Evolutionary conservation across 2,329 filamentous ascomycete genomes (phyloP).

Genomic region (Venturia oleaginea): DNA sequence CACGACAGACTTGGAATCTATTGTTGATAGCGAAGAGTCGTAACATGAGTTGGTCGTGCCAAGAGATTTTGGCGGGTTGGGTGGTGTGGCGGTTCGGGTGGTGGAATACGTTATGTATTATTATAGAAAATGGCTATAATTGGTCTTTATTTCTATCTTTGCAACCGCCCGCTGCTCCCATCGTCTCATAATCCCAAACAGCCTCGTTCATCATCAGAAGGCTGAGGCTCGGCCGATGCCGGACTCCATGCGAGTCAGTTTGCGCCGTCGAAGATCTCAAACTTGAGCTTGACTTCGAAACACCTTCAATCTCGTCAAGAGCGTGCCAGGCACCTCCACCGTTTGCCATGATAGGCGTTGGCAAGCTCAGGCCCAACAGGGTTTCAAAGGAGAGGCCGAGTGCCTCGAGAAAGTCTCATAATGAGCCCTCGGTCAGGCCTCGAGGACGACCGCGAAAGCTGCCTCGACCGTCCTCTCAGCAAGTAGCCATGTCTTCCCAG

Average conservation of each 20-base stretch:
- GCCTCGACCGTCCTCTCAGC: not conserved
- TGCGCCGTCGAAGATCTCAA: not conserved
- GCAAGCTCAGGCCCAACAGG: not conserved
- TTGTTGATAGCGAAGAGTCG: too few species aligned
- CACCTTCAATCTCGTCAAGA: not conserved
- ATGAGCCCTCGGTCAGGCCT: not conserved
- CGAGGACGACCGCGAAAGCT: constrained; percentile 3
- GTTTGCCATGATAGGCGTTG: constrained; percentile 4
- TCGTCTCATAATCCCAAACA: too few species aligned
- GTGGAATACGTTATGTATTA: too few species aligned
- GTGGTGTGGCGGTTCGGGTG: too few species aligned
- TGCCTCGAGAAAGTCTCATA: not conserved
- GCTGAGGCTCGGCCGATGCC: not conserved
- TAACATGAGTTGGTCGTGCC: too few species aligned
- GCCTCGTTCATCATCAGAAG: not conserved
- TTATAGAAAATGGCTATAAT: too few species aligned
- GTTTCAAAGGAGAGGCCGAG: not conserved
- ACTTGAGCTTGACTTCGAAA: not conserved
- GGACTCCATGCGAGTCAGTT: not conserved
- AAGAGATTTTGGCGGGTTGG: too few species aligned
- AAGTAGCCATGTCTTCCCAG: not conserved
- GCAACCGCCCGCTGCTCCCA: too few species aligned
- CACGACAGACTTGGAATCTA: too few species aligned
- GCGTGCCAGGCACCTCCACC: not conserved
- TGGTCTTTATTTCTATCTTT: too few species aligned